phyloP scores from a whole-genome alignment of 305 asterid genomes.

The Solanum hybrid region DNA sequence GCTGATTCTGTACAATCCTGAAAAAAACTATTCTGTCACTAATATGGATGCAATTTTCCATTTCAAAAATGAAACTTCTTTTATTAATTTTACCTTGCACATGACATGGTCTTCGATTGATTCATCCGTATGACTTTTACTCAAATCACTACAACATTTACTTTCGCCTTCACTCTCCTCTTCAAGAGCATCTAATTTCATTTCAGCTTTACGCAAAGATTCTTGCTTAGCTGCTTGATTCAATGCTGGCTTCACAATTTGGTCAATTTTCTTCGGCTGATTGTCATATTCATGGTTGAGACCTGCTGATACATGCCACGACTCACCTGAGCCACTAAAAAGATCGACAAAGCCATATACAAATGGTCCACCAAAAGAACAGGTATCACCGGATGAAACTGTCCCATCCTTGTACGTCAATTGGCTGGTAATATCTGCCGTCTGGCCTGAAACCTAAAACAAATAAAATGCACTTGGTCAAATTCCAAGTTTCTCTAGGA shows the following conservation, averaged over 20 bases:
- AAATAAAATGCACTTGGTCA: neutral
- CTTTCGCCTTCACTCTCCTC: slow-evolving; percentile 73
- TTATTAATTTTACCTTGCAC: slow-evolving; percentile 18
- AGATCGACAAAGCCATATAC: slow-evolving; percentile 77
- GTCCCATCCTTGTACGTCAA: slow-evolving; percentile 33
- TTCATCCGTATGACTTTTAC: slow-evolving; percentile 31
- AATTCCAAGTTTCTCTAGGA: slow-evolving; percentile 10
- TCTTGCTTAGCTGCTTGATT: slow-evolving; percentile 38
- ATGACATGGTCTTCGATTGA: slow-evolving; percentile 31
- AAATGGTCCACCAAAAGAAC: slow-evolving; percentile 50
- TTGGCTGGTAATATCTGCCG: slow-evolving; percentile 29
- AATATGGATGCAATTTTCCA: neutral
- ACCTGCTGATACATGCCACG: slow-evolving; percentile 49
- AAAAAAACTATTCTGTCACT: neutral
- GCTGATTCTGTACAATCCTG: neutral
- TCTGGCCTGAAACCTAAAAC: slow-evolving; percentile 32
- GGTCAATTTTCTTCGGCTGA: slow-evolving; percentile 32
- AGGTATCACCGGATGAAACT: slow-evolving; percentile 25
- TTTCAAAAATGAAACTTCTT: neutral
- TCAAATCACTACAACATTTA: slow-evolving; percentile 35
- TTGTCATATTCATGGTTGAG: slow-evolving; percentile 23
- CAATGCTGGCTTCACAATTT: slow-evolving; percentile 30
- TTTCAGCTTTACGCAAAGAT: slow-evolving; percentile 21
- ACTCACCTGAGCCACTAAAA: slow-evolving; percentile 92
- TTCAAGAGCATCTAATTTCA: slow-evolving; percentile 45